Percentiles rank a stretch among this genome's conserved stretches.
Conservation (phyloP, 805 yeast species). For the Starmerella potacharoeniae region DNA sequence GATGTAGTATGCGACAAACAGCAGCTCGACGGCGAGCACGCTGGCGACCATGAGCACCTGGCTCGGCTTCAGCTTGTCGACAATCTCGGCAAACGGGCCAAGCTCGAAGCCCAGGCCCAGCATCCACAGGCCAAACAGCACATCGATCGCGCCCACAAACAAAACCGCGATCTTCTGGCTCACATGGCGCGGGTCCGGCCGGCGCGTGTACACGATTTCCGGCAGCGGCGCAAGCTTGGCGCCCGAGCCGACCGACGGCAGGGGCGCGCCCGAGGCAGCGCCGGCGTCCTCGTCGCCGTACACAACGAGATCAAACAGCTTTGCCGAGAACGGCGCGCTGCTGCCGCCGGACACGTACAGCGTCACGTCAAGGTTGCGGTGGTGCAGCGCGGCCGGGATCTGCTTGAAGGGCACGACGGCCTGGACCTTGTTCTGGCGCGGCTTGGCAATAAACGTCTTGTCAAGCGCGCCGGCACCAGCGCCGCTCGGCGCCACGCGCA, state of each 20-base stretch:
- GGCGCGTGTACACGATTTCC: slow-evolving; percentile 56
- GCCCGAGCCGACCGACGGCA: slow-evolving; percentile 7
- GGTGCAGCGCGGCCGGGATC: slow-evolving; percentile 27
- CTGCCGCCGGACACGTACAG: slow-evolving; percentile 28
- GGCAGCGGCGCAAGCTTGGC: slow-evolving; percentile 35
- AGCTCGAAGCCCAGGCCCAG: slow-evolving; percentile 29
- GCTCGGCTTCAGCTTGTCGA: neutral
- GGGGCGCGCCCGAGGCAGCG: neutral
- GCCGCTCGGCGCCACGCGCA: slow-evolving; percentile 11
- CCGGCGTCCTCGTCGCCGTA: slow-evolving; percentile 17
- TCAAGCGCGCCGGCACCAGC: slow-evolving; percentile 7
- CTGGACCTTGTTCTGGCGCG: slow-evolving; percentile 27
- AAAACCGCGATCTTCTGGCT: slow-evolving; percentile 40
- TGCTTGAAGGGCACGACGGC: slow-evolving; percentile 25
- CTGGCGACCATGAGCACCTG: slow-evolving; percentile 21
- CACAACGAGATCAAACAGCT: slow-evolving; percentile 17
- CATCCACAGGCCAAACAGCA: slow-evolving; percentile 35
- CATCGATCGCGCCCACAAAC: slow-evolving; percentile 38
- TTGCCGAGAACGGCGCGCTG: slow-evolving; percentile 10
- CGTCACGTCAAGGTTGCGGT: slow-evolving; percentile 21
- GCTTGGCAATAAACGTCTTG: slow-evolving; percentile 22
- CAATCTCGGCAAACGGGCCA: neutral
- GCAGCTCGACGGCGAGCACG: slow-evolving; percentile 41
- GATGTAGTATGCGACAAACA: slow-evolving; percentile 47
- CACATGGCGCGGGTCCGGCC: slow-evolving; percentile 42